phyloP scores from a whole-genome alignment of 2,329 filamentous ascomycete species.

The Pseudopyricularia javanii region DNA sequence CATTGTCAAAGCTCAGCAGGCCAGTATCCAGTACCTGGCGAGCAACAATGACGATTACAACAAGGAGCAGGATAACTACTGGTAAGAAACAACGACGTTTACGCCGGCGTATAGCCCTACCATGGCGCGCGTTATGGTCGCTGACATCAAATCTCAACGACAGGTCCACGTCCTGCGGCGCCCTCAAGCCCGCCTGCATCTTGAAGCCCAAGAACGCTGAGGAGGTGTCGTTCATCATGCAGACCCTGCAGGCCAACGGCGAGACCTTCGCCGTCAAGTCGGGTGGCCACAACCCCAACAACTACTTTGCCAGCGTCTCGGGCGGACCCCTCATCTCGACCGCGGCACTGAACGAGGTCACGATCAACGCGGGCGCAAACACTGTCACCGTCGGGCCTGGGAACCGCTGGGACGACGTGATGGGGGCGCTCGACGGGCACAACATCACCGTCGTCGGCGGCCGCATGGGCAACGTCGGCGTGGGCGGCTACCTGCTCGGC shows the following conservation, averaged over 20 bases:
- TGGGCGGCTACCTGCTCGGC: constrained; percentile 20
- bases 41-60: neutral
- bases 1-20: neutral
- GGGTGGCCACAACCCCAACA: constrained; percentile 36
- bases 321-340: constrained; percentile 30
- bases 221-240: constrained; percentile 8
- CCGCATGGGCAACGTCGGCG: constrained; percentile 21
- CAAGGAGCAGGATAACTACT: neutral
- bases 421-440: constrained; percentile 17
- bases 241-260: constrained; percentile 7
- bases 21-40: neutral
- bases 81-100: neutral
- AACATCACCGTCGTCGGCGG: constrained; percentile 21
- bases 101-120: neutral
- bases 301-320: constrained; percentile 26
- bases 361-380: constrained; percentile 16
- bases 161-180: constrained; percentile 10
- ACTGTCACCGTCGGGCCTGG: constrained; percentile 22
- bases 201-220: constrained; percentile 8
- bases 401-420: constrained; percentile 23
- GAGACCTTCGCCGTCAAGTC: constrained; percentile 31
- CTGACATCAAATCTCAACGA: constrained; percentile 4
- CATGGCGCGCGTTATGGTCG: neutral
- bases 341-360: constrained; percentile 22
- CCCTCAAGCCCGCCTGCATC: constrained; percentile 10